A percentile compares a stretch with the other conserved stretches of the same genome.
Conservation (phyloP, 805 yeast genomes). For the Pichia rugopelliculosa region DNA sequence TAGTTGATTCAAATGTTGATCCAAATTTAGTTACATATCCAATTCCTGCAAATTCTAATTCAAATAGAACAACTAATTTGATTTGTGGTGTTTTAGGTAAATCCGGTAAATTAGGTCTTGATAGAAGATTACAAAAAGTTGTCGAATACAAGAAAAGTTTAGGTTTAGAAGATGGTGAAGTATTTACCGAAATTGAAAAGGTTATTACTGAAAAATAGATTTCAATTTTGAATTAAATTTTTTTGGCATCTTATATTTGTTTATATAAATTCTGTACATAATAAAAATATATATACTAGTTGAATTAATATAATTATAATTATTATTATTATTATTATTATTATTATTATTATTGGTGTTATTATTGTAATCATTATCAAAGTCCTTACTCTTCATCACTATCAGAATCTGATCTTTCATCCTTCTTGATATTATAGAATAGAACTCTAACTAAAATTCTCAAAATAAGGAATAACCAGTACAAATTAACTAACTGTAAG, state of each 20-base stretch:
- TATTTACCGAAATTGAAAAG: conserved; percentile 11
- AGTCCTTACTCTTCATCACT: conserved; percentile 41
- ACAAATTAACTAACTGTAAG: conserved; percentile 76
- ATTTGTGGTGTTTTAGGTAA: conserved; percentile 76
- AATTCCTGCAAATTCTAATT: conserved; percentile 94
- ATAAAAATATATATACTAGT: neutral
- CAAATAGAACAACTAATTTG: conserved; percentile 70
- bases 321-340: too few relatives aligned
- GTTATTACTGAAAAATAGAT: neutral
- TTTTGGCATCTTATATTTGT: neutral
- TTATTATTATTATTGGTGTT: too few relatives aligned
- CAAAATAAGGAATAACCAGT: conserved; percentile 79
- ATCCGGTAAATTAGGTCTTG: conserved; percentile 77
- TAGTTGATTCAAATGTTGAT: conserved; percentile 90
- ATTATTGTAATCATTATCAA: neutral
- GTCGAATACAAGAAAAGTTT: conserved; percentile 26
- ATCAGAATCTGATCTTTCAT: conserved; percentile 86
- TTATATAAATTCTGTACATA: conserved; percentile 5
- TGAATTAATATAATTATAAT: too few relatives aligned
- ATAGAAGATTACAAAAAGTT: conserved; percentile 41
- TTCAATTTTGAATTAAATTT: neutral
- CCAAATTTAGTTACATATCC: conserved; percentile 88
- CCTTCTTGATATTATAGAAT: conserved; percentile 53
- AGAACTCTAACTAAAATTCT: conserved; percentile 68
- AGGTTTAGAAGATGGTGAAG: conserved; percentile 21